Conservation (phyloP, 177 flowering plant species). For the Vitis hybrid region DNA sequence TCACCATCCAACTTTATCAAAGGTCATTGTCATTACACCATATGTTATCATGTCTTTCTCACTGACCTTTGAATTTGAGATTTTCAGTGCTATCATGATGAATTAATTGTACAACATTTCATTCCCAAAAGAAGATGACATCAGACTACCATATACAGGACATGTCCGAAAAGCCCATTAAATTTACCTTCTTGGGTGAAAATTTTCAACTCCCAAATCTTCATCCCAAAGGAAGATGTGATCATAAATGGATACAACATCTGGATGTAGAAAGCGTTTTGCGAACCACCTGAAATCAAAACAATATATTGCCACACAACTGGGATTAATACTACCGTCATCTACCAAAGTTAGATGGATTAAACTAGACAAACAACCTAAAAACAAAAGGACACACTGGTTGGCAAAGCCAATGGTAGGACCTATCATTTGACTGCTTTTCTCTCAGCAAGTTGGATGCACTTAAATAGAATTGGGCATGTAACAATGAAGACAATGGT, state of each 20-base stretch:
- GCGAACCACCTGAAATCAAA: slow-evolving; percentile 93
- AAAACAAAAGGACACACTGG: not conserved
- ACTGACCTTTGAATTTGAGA: no score
- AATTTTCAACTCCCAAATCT: slow-evolving; percentile 83
- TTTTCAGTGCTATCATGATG: no score
- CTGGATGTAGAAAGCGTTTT: slow-evolving; percentile 94
- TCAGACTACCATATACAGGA: not conserved
- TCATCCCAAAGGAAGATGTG: slow-evolving; percentile 98
- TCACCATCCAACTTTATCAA: no score
- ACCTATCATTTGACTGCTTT: no score
- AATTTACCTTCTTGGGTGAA: slow-evolving; percentile 83
- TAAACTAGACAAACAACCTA: not conserved
- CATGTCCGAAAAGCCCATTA: not conserved
- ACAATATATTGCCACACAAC: not conserved
- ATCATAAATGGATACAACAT: slow-evolving; percentile 76
- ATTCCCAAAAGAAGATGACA: slow-evolving; percentile 5
- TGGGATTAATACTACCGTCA: no score
- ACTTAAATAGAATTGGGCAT: no score
- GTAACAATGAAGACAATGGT: no score
- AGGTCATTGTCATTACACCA: no score
- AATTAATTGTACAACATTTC: not conserved
- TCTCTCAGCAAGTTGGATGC: no score
- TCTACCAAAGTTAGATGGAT: not conserved
- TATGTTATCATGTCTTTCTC: no score
- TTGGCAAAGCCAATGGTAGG: no score